phyloP scores from a whole-genome alignment of 768 basidiomycete species.

The Mycena metata region DNA sequence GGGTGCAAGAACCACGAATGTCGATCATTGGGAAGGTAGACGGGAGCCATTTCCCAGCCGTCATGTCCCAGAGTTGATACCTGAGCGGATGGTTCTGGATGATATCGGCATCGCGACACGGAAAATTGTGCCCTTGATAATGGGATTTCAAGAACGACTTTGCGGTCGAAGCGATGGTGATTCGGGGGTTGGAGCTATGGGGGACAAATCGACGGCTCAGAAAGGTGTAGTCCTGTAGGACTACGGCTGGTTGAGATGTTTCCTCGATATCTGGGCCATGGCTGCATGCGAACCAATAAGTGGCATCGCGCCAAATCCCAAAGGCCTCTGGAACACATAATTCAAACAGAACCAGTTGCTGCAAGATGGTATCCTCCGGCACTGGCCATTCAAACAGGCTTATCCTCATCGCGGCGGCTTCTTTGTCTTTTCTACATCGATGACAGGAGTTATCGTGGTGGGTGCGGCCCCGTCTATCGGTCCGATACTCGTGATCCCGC shows the following conservation, averaged over 20 bases:
- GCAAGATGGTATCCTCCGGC: conserved; percentile 42
- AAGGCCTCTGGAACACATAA: conserved; percentile 54
- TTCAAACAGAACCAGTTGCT: conserved; percentile 57
- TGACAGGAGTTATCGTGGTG: conserved; percentile 40
- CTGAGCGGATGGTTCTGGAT: conserved; percentile 26
- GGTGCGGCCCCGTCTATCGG: not conserved
- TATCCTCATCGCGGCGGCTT: conserved; percentile 45
- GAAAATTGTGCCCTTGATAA: conserved; percentile 39
- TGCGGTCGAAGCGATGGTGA: conserved; percentile 53
- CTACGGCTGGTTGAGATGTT: conserved; percentile 4
- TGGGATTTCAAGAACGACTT: conserved; percentile 51
- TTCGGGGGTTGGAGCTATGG: conserved; percentile 34
- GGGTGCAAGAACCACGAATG: conserved; percentile 44
- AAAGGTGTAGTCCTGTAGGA: conserved; percentile 18
- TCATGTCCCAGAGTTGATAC: conserved; percentile 15
- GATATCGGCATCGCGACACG: not conserved
- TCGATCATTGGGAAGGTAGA: conserved; percentile 3
- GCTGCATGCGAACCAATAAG: conserved; percentile 41
- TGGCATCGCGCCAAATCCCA: conserved; percentile 58
- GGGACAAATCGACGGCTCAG: conserved; percentile 7
- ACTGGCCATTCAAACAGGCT: conserved; percentile 62
- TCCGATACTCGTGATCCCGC: conserved; percentile 26
- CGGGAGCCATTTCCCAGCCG: conserved; percentile 1
- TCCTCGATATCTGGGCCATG: not conserved
- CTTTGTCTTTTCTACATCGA: conserved; percentile 40